These are phyloP conservation scores for Chaetomium tenue DNA, from an alignment of 495 filamentous ascomycete species.

Conservation along the genomic window DNA sequence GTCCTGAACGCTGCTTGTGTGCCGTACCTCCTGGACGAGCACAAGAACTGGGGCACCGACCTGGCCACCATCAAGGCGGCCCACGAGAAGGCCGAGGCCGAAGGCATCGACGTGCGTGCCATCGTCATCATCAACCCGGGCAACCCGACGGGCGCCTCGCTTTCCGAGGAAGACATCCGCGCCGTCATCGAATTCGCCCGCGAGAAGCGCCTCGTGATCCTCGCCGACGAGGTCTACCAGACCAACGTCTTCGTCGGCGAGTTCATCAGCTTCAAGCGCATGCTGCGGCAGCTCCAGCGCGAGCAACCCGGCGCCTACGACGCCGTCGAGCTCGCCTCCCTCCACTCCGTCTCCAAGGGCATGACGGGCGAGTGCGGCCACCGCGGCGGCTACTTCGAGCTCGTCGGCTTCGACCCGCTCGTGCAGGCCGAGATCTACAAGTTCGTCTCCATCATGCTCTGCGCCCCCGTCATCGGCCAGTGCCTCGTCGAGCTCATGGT, in stretches of 20 bases:
- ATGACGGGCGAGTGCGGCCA: slow-evolving; percentile 99
- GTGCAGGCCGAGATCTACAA: slow-evolving; percentile 97
- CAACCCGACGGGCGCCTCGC: slow-evolving; percentile 89
- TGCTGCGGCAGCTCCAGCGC: slow-evolving; percentile 79
- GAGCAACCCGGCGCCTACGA: slow-evolving; percentile 71
- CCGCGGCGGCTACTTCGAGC: slow-evolving; percentile 94
- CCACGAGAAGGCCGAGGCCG: slow-evolving; percentile 64
- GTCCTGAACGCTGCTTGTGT: slow-evolving; percentile 84
- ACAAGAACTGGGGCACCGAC: slow-evolving; percentile 82
- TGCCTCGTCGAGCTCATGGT: slow-evolving; percentile 96
- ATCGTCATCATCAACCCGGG: slow-evolving; percentile 98
- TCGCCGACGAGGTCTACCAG: slow-evolving; percentile 98
- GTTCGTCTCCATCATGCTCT: slow-evolving; percentile 92
- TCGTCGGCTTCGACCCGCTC: slow-evolving; percentile 78
- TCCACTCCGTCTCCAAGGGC: slow-evolving; percentile 88
- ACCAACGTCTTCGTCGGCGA: slow-evolving; percentile 94
- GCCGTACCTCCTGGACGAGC: slow-evolving; percentile 88
- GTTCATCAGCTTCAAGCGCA: slow-evolving; percentile 92
- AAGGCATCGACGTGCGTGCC: slow-evolving; percentile 81
- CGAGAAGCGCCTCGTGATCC: slow-evolving; percentile 78
- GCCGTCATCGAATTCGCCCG: slow-evolving; percentile 80
- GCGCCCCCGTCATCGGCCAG: slow-evolving; percentile 91
- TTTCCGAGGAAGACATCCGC: slow-evolving; percentile 73
- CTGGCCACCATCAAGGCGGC: slow-evolving; percentile 68
- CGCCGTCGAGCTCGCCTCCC: slow-evolving; percentile 78